Evolutionary conservation across 129 eudicot species (phyloP).

Genomic region (Artemisia argyi): DNA sequence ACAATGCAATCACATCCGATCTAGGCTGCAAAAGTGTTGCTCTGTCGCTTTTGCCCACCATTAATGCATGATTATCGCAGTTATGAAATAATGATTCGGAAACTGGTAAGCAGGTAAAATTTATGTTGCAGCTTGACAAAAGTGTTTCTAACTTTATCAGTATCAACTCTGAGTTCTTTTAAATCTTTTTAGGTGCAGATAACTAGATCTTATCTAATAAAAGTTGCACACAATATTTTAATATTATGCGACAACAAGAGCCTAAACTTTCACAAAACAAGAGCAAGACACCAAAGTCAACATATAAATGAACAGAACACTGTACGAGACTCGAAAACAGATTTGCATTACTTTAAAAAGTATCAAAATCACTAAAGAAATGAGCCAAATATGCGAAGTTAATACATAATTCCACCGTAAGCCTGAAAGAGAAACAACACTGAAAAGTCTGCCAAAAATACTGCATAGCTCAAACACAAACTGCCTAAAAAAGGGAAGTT

Average conservation of each 20-base stretch:
- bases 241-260: neutral
- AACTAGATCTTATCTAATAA: too few relatives aligned
- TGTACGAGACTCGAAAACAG: neutral
- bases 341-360: slow-evolving; percentile 6
- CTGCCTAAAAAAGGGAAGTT: slow-evolving; percentile 54
- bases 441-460: slow-evolving; percentile 4
- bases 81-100: too few relatives aligned
- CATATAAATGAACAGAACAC: neutral
- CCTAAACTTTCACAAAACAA: neutral
- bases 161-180: too few relatives aligned
- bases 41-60: too few relatives aligned
- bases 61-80: too few relatives aligned
- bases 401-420: slow-evolving; percentile 20
- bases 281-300: neutral
- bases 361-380: slow-evolving; percentile 4
- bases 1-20: too few relatives aligned
- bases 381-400: slow-evolving; percentile 2
- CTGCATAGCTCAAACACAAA: slow-evolving; percentile 5
- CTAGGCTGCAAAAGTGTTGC: too few relatives aligned
- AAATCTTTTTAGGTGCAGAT: too few relatives aligned
- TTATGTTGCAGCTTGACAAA: too few relatives aligned
- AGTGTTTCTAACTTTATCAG: too few relatives aligned
- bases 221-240: neutral
- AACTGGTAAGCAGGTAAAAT: too few relatives aligned
- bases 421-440: slow-evolving; percentile 7